These are phyloP conservation scores for Fusarium sp. DNA, from an alignment of 2,329 filamentous ascomycete genomes.

Conservation along the genomic window DNA sequence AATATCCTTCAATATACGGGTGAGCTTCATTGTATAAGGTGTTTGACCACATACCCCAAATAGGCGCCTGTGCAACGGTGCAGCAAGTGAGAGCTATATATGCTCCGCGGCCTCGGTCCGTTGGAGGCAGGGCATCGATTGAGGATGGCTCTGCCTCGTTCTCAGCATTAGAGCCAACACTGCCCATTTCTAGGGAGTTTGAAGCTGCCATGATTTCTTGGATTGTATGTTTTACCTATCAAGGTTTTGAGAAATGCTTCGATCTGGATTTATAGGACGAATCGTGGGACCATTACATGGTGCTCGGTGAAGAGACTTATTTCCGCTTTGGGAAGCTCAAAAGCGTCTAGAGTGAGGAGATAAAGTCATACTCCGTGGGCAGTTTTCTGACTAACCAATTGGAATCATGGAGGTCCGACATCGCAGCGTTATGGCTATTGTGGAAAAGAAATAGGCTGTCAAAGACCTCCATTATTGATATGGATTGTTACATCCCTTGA, in stretches of 20 bases:
- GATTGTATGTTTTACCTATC: neutral
- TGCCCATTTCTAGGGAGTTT: constrained; percentile 27
- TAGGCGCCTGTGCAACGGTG: constrained; percentile 46
- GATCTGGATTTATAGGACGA: neutral
- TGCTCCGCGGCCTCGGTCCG: constrained; percentile 44
- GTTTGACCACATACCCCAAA: constrained; percentile 42
- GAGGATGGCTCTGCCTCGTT: constrained; percentile 2
- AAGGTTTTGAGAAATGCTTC: no score
- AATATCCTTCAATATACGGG: constrained; percentile 37
- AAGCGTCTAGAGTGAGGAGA: constrained; percentile 14
- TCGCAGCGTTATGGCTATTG: constrained; percentile 16
- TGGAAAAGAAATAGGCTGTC: neutral
- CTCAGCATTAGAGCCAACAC: constrained; percentile 2
- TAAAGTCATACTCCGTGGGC: constrained; percentile 20
- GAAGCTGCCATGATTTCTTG: constrained; percentile 15
- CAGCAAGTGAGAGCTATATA: constrained; percentile 46
- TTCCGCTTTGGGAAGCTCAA: constrained; percentile 16
- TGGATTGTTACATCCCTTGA: no score
- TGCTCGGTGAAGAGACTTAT: constrained; percentile 26
- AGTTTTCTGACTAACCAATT: constrained; percentile 28
- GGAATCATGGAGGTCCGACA: constrained; percentile 28
- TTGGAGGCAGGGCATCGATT: constrained; percentile 41
- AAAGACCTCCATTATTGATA: neutral
- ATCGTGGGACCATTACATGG: constrained; percentile 9
- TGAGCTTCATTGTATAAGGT: neutral